Evolutionary conservation across 2,329 filamentous ascomycete genomes (phyloP).

Genomic region (Dothideomycetidae sp.): DNA sequence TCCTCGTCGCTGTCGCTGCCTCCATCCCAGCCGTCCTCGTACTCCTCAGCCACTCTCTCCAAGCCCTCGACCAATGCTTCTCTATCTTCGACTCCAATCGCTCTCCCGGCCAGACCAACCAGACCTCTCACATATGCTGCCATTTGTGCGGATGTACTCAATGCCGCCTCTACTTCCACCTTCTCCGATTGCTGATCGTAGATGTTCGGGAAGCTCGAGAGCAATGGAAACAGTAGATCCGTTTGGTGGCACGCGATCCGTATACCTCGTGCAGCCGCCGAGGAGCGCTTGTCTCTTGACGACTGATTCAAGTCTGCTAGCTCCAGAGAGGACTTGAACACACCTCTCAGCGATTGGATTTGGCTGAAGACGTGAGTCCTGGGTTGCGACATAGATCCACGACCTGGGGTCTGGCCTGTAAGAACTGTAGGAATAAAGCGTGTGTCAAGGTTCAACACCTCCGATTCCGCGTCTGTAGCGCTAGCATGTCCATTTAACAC

Average conservation of each 20-base stretch:
- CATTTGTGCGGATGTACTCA: background rate
- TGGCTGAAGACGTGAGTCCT: constrained; percentile 27
- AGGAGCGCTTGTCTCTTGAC: constrained; percentile 21
- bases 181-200: constrained; percentile 37
- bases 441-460: constrained; percentile 15
- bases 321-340: constrained; percentile 23
- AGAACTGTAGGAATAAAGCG: constrained; percentile 17
- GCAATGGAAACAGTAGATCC: constrained; percentile 53
- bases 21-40: constrained; percentile 69
- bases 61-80: constrained; percentile 72
- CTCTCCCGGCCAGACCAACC: constrained; percentile 36
- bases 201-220: constrained; percentile 73
- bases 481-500: constrained; percentile 17
- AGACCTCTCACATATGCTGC: background rate
- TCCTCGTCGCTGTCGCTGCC: constrained; percentile 64
- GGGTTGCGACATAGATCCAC: constrained; percentile 11
- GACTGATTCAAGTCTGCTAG: constrained; percentile 20
- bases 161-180: constrained; percentile 35
- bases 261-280: constrained; percentile 12
- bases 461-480: constrained; percentile 11
- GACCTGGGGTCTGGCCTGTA: constrained; percentile 1
- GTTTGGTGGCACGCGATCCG: constrained; percentile 25
- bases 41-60: constrained; percentile 71
- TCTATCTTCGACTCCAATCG: constrained; percentile 60
- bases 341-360: constrained; percentile 26